These are phyloP conservation scores for Pseudogymnoascus sp. DNA, from an alignment of 2,329 filamentous ascomycete species.

Conservation along the genomic window DNA sequence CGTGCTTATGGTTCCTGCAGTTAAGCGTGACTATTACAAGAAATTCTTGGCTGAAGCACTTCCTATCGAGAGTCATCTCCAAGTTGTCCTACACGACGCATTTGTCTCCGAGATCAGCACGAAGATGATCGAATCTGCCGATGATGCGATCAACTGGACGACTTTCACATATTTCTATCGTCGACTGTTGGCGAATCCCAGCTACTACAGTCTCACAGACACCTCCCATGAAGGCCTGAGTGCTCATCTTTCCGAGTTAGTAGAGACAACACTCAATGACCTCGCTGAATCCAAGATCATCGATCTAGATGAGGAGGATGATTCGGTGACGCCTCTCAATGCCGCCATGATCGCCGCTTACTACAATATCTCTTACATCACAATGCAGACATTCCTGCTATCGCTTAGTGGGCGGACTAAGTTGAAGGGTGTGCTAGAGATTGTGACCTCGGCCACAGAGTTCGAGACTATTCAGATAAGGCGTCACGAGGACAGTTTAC, in stretches of 20 bases:
- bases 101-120: conserved; percentile 97
- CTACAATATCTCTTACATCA: conserved; percentile 98
- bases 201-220: conserved; percentile 85
- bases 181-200: conserved; percentile 86
- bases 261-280: conserved; percentile 87
- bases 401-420: conserved; percentile 84
- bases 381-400: conserved; percentile 96
- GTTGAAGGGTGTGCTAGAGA: conserved; percentile 93
- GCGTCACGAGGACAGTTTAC: conserved; percentile 78
- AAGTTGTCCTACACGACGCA: conserved; percentile 85
- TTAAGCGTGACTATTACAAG: conserved; percentile 96
- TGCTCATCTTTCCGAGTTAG: conserved; percentile 84
- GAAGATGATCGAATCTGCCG: conserved; percentile 87
- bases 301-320: conserved; percentile 89
- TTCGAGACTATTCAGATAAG: conserved; percentile 93
- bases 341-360: conserved; percentile 97
- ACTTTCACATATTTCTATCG: conserved; percentile 99
- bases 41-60: conserved; percentile 96
- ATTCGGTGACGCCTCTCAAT: conserved; percentile 80
- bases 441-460: conserved; percentile 91
- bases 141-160: conserved; percentile 96
- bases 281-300: conserved; percentile 90
- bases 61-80: conserved; percentile 88
- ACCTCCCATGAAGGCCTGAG: conserved; percentile 90
- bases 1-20: conserved; percentile 90